Evolutionary conservation across 2,329 filamentous ascomycete species (phyloP), one percentile per base, ranked within the genome.

Genomic region (Tolypocladium amazonense): DNA sequence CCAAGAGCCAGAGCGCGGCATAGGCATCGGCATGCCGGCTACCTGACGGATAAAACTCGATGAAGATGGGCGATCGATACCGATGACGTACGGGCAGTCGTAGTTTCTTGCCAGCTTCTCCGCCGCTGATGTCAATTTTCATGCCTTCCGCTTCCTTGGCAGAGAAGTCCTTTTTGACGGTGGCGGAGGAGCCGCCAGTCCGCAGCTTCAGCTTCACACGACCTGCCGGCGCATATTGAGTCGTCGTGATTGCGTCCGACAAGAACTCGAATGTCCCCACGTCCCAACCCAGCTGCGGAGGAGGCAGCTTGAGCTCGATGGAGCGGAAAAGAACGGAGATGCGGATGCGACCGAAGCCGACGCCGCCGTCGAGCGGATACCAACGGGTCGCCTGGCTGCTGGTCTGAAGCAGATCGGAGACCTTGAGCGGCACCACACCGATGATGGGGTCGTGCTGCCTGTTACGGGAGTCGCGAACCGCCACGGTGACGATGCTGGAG

Each of bases 361-460:
- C 87, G 14, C 94, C 94, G 27, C 93, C 94, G 69, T 96, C 92
- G 0, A 99, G 81, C n/a, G 94, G 93, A 71, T 97, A 97, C 92
- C 92, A 97, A 61, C 92, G 81, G 3, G 92, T 95, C 59, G 87
- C 77, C 72, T 97, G 91, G 53, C 91, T 96, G 65, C 86, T 88
- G 0, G 88, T 95, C 67, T 93, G 86, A 27, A 99, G 79, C n/a
- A 97, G 82, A 56, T 97, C 91, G 0, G 90, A 89, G 0, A 97
- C 74, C 71, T 92, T 94, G 61, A 99, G 77, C 1, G 92, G 91
- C 1, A 97, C 89, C 5, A 97, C 89, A 47, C 94, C 94, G 38
- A 97, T 84, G 62, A 99, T 91, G 0, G 94, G 93, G 65, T 97
- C 94, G 67, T 97, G 93, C 74, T 99, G 88, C 58, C 93, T 83